Evolutionary conservation across 192 early-diverging fungal species (phyloP), one percentile per base, ranked within the genome.

Genomic region (Chytriomyces confervae): DNA sequence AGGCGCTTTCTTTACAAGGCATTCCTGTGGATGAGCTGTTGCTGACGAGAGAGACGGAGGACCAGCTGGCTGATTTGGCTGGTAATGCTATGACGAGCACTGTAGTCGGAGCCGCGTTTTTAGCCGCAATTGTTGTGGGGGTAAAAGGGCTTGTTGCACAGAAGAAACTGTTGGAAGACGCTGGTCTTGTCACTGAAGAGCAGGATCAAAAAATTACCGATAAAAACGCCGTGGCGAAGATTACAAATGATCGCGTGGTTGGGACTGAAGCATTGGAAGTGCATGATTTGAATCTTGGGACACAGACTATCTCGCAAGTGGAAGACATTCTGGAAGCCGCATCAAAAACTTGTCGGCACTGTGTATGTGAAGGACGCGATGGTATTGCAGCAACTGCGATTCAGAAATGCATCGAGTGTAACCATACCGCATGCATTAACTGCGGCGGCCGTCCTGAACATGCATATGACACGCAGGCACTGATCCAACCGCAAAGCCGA

Each of bases 71-170:
- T 27, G 85, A 86, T 75, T 75, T 86, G 64, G 85, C 85, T 18
- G 85, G 85, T 3, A 86, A 86, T 67, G 85, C 85, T 66, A 86
- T 86, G 85, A 74, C 85, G 3, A 82, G 79, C 45, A 86, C 85
- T 18, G 85, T 86, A 43, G 83, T 86, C 50, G 82, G 83, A 2
- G 71, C 83, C 29, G 75, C 74, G 57, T 84, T 86, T 49, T 47
- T 86, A 24, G 65, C 81, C 16, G 85, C 85, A 5, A 45, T 86
- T n/a, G 61, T 76, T 10, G 64, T 83, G 11, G 78, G 72, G 16
- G 18, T 48, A 43, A 23, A 64, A 16, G 74, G 74, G 16, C 29
- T 76, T 7, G 8, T 66, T 3, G 44, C 62, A 16, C 63, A 51
- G 20, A 57, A 57, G 53, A 20, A 57, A 20, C 0, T 36, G 4